phyloP scores from a whole-genome alignment of 2,329 filamentous ascomycete species.

The Phyllosticta citrichinensis region DNA sequence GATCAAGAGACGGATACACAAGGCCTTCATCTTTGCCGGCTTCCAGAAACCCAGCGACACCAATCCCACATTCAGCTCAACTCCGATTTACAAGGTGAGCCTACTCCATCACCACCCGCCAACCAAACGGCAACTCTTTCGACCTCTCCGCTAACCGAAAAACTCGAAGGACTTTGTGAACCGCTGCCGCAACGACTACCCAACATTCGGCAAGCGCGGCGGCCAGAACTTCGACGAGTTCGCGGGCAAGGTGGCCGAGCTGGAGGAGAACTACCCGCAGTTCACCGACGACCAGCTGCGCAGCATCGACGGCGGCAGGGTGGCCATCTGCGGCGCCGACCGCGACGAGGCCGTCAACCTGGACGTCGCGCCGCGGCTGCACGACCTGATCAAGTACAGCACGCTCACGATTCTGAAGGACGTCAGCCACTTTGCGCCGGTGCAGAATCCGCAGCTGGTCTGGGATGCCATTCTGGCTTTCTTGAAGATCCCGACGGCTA shows the following conservation, averaged over 20 bases:
- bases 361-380: conserved; percentile 26
- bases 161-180: conserved; percentile 20
- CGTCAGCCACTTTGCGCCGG: conserved; percentile 36
- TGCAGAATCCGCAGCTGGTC: conserved; percentile 29
- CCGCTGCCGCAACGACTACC: conserved; percentile 29
- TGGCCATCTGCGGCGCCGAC: conserved; percentile 21
- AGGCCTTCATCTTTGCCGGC: conserved; percentile 33
- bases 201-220: conserved; percentile 21
- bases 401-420: conserved; percentile 25
- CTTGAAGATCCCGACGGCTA: conserved; percentile 1
- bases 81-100: conserved; percentile 20
- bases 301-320: conserved; percentile 19
- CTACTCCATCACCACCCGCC: not conserved
- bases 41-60: conserved; percentile 24
- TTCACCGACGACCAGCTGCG: conserved; percentile 17
- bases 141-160: too few species aligned
- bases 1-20: conserved; percentile 24
- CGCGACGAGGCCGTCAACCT: conserved; percentile 32
- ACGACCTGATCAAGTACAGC: conserved; percentile 30
- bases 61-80: conserved; percentile 27
- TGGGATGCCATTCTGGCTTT: conserved; percentile 12
- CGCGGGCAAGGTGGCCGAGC: conserved; percentile 26
- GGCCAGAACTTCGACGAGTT: conserved; percentile 28
- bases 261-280: conserved; percentile 29
- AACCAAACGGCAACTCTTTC: not conserved